Percentiles rank a stretch among this genome's conserved stretches.
Conservation (phyloP, 2,329 filamentous ascomycete genomes). For the Scedosporium minutisporum region DNA sequence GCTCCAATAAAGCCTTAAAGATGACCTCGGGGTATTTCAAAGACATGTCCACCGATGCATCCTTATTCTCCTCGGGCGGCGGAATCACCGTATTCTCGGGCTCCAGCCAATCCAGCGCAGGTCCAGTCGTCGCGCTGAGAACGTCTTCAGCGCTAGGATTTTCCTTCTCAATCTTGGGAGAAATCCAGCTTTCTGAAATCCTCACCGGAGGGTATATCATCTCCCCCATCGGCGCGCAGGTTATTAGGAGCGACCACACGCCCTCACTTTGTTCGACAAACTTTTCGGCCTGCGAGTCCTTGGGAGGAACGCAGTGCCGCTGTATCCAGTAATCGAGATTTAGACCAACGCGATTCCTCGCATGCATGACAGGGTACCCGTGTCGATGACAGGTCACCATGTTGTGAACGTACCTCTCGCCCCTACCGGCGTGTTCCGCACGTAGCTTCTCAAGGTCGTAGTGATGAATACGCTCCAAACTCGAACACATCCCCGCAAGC, state of each 20-base stretch:
- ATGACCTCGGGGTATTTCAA: conserved; percentile 59
- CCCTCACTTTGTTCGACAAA: conserved; percentile 32
- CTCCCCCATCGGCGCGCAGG: conserved; percentile 44
- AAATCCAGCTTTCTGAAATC: conserved; percentile 66
- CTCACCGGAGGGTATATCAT: conserved; percentile 51
- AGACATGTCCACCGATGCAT: conserved; percentile 32
- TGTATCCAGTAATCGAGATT: conserved; percentile 72
- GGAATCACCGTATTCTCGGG: conserved; percentile 55
- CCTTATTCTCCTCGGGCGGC: conserved; percentile 24
- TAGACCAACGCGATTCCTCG: conserved; percentile 55
- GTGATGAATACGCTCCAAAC: conserved; percentile 57
- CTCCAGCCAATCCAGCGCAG: conserved; percentile 61
- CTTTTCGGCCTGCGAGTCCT: conserved; percentile 24
- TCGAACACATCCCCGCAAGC: conserved; percentile 61
- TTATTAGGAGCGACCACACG: conserved; percentile 59
- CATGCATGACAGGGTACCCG: conserved; percentile 63
- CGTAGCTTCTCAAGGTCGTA: conserved; percentile 56
- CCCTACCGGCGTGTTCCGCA: conserved; percentile 35
- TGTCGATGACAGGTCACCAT: conserved; percentile 59
- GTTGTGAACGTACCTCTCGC: conserved; percentile 40
- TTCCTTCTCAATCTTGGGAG: conserved; percentile 52
- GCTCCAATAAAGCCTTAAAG: conserved; percentile 66
- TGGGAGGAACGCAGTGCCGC: conserved; percentile 35
- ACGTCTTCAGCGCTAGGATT: conserved; percentile 34
- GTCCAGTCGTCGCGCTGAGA: conserved; percentile 22